These are phyloP conservation scores for Claviceps spartinae DNA, from an alignment of 2,329 filamentous ascomycete species.

Conservation along the genomic window DNA sequence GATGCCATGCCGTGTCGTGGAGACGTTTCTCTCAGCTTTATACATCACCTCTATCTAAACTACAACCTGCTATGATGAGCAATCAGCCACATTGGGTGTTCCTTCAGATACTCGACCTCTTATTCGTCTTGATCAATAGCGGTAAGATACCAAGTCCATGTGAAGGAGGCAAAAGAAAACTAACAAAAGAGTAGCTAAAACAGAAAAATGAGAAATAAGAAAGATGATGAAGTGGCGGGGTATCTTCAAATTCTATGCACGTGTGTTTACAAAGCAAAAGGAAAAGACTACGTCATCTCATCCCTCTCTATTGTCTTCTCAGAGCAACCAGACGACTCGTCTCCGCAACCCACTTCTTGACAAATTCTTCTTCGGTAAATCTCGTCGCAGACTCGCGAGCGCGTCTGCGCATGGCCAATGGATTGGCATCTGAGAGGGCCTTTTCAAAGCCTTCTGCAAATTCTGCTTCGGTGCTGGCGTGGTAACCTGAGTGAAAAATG, in stretches of 20 bases:
- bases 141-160: neutral
- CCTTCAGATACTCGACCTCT: no score
- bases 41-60: no score
- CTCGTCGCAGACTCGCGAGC: conserved; percentile 67
- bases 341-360: conserved; percentile 60
- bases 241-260: conserved; percentile 23
- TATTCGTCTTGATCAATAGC: no score
- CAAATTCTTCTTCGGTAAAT: conserved; percentile 83
- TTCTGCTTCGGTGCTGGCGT: conserved; percentile 62
- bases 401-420: conserved; percentile 58
- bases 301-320: conserved; percentile 12
- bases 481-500: conserved; percentile 48
- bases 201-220: neutral
- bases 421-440: conserved; percentile 60
- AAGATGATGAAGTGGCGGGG: conserved; percentile 11
- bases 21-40: no score
- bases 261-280: conserved; percentile 2
- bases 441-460: conserved; percentile 72
- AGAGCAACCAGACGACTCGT: conserved; percentile 56
- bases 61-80: neutral
- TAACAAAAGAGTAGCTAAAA: neutral
- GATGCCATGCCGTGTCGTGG: no score
- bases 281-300: conserved; percentile 2
- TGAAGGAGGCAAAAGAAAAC: neutral
- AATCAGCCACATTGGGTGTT: no score